Evolutionary conservation across 495 filamentous ascomycete genomes (phyloP), one percentile per base, ranked within the genome.

Genomic region (Sabuloglossum arenarium): DNA sequence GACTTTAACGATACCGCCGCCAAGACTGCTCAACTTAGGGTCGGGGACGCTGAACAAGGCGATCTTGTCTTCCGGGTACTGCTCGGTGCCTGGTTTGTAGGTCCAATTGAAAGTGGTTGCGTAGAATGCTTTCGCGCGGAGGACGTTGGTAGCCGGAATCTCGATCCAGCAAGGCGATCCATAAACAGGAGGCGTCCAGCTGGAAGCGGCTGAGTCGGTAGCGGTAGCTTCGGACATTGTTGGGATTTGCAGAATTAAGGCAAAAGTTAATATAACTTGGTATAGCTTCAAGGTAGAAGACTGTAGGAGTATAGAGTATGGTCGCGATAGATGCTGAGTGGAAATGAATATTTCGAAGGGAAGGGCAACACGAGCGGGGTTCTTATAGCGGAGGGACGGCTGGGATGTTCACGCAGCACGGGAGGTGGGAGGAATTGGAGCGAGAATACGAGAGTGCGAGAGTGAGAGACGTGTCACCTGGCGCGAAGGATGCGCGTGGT

Each of bases 91-190:
- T n/a, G 42, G 39, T 19, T 29, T 43, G 42, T 51, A 56, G 34
- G 55, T 50, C 55, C 55, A 56, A 25, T 46, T 31, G 55, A 56
- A 56, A 19, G 28, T 25, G 12, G 0, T 21, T 16, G 19, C 42
- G 23, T 46, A 56, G 55, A 56, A 56, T 32, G 0, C 3, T 25
- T 56, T 56, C 2, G 34, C 55, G 19, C 55, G 55, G 30, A 10
- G 6, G 32, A 56, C 21, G 42, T 56, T 27, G 9, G n/a, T 28
- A 12, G 37, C 55, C 14, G 55, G 55, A 31, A 56, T 56, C 19
- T 56, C 55, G 37, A 46, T 49, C 55, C 55, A 56, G 32, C 39
- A 46, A 46, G 55, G 55, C 25, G 55, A 46, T 6, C 55, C 55
- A 10, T 11, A 24, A 6, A 47, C 55, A 12, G 46, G 42, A 16